Evolutionary conservation across 1,284 basidiomycete genomes (phyloP), one percentile per base, ranked within the genome.

Genomic region (Leccinum fallax): DNA sequence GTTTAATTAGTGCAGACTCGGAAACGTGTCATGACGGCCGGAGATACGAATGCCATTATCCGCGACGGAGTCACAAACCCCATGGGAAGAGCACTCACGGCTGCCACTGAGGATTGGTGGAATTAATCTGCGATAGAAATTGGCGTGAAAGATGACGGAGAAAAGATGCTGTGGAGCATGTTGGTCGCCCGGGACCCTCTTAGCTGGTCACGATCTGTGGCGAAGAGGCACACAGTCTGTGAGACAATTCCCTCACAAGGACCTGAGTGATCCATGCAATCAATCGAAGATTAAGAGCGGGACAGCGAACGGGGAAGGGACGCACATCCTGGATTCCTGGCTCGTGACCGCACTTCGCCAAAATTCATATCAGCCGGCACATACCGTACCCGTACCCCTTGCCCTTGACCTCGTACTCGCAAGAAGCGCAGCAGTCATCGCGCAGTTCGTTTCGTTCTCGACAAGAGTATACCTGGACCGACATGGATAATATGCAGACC

Each of bases 401-500:
- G 11, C 61, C 13, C 57, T 61, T 55, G 58, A 13, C 26, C 60
- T 59, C 55, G 61, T 19, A 19, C 24, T 52, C 15, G 7, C 24
- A 51, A 26, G 54, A 38, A 65, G 55, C 61, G 28, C 53, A 54
- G 53, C n/a, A 21, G 63, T 34, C 53, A 36, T 53, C 40, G 48
- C 40, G 34, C 51, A 55, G 40, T 21, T 54, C 11, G 46, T 46
- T 21, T 54, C 11, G 46, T 51, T 32, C 49, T 57, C 58, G 28
- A 61, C 30, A 40, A 52, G 10, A 9, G 13, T 7, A 49, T 19
- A 2, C 9, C n/a, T 46, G 46, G 26, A 52, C 24, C n/a, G 13
- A 8, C 21, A 73, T 70, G 69, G 58, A 72, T 8, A 54, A 53
- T 26, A 48, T 70, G 28, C 64, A 64, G 1, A n/a, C n/a, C 13